Conservation (phyloP, 805 yeast genomes). For the Yarrowia yakushimensis region DNA sequence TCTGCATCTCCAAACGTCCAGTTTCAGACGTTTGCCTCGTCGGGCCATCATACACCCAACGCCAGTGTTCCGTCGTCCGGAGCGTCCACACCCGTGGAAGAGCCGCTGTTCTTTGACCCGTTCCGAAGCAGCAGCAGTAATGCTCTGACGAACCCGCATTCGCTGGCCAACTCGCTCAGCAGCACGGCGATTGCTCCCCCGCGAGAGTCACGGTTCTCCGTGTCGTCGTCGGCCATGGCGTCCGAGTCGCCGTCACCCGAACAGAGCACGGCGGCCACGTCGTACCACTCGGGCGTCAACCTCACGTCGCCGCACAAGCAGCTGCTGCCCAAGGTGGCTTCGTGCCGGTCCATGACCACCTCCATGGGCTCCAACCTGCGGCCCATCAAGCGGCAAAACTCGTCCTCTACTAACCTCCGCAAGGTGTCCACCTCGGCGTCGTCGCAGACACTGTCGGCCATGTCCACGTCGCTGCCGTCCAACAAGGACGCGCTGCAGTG, state of each 20-base stretch:
- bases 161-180: constrained; percentile 18
- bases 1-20: constrained; percentile 23
- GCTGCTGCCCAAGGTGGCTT: constrained; percentile 15
- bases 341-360: constrained; percentile 14
- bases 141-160: constrained; percentile 13
- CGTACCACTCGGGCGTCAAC: constrained; percentile 21
- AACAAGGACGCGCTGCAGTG: constrained; percentile 41
- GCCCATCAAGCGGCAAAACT: constrained; percentile 24
- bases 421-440: constrained; percentile 20
- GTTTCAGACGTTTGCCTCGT: constrained; percentile 11
- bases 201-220: constrained; percentile 19
- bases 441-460: constrained; percentile 3
- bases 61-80: constrained; percentile 21
- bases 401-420: constrained; percentile 24
- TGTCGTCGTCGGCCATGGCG: constrained; percentile 2
- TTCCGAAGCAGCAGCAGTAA: constrained; percentile 17
- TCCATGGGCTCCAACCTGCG: constrained; percentile 21
- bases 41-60: background rate
- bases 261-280: constrained; percentile 22
- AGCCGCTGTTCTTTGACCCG: constrained; percentile 25
- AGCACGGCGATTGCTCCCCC: constrained; percentile 24
- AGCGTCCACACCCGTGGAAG: constrained; percentile 22
- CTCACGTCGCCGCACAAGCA: constrained; percentile 25
- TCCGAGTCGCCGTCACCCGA: constrained; percentile 24
- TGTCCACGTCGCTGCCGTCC: constrained; percentile 9